Base-by-base conservation (phyloP, 139 green algal species). In the Trebouxia sp. region DNA sequence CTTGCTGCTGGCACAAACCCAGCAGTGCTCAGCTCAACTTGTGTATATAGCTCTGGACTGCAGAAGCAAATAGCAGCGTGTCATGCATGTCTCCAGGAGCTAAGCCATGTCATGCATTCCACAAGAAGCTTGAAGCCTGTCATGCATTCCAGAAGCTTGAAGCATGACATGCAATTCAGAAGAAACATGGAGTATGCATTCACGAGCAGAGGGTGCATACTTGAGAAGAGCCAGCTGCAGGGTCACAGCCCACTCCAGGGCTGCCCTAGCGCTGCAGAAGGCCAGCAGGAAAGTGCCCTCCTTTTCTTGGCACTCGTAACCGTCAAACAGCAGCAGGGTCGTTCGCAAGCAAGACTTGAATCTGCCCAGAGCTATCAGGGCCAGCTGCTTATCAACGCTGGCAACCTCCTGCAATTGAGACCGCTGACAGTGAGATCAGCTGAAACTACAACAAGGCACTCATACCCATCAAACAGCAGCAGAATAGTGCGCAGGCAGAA, bases 251-350 rank as follows among this genome's bases (percentile, higher is more conserved):
- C 75, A 80, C 4, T 69, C 50, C 26, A 80, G 3, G 32, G 75
- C 75, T 15, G 35, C 37, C 9, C 32, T 41, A 12, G 75, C 35
- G 11, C 43, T 42, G 24, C 37, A 6, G 41, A 83, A 83, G 37
- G 78, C 66, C 6, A 83, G 22, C 39, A 83, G 62, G 65, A 83
- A 83, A 17, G 35, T 39, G 30, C 78, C 78, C 24, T 83, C 78
- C 38, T 81, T 77, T 39, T 83, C 78, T 30, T 83, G 78, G 78
- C 78, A 83, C 12, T 83, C 78, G 24, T 83, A 83, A 5, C 78
- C 78, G 22, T 56, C 35, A 28, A 20, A 72, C 15, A 75, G 17
- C 24, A 76, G 41, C 77, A 80, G 51, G 51, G n/a, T 69, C 32
- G 75, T 80, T 32, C 75, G 50, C 22, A 80, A 35, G 50, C 75